These are phyloP conservation scores for Populus simonii DNA, from an alignment of 345 rosid genomes.

Conservation along the genomic window DNA sequence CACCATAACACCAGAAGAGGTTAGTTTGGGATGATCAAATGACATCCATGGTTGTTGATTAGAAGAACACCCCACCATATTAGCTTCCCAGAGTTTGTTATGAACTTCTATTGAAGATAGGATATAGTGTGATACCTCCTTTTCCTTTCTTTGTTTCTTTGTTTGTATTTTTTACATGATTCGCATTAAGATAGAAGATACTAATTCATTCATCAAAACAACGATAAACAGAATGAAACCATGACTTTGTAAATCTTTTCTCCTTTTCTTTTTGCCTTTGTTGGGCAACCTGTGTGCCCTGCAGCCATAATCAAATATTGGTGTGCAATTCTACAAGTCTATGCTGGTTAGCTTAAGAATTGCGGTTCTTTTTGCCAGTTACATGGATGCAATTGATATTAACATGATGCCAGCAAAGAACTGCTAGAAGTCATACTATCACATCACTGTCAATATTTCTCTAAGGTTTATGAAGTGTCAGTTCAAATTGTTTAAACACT, in stretches of 20 bases:
- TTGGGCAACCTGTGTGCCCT: background rate
- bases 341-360: background rate
- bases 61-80: background rate
- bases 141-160: background rate
- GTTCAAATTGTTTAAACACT: background rate
- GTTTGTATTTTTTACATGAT: too few relatives aligned
- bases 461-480: background rate
- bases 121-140: background rate
- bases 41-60: conserved; percentile 4
- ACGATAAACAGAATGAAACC: background rate
- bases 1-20: conserved; percentile 96
- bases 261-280: background rate
- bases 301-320: background rate
- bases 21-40: conserved; percentile 26
- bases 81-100: background rate
- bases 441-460: background rate
- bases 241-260: background rate
- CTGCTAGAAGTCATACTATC: background rate
- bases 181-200: background rate
- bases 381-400: background rate
- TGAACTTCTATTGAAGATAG: background rate
- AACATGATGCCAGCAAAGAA: background rate
- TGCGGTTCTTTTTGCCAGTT: background rate
- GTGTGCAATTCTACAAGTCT: background rate
- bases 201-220: background rate